A percentile compares a stretch with the other conserved stretches of the same genome.
These are phyloP conservation scores for Bocquillonia castaneifolia DNA, from an alignment of 441 rosid species.

Conservation along the genomic window DNA sequence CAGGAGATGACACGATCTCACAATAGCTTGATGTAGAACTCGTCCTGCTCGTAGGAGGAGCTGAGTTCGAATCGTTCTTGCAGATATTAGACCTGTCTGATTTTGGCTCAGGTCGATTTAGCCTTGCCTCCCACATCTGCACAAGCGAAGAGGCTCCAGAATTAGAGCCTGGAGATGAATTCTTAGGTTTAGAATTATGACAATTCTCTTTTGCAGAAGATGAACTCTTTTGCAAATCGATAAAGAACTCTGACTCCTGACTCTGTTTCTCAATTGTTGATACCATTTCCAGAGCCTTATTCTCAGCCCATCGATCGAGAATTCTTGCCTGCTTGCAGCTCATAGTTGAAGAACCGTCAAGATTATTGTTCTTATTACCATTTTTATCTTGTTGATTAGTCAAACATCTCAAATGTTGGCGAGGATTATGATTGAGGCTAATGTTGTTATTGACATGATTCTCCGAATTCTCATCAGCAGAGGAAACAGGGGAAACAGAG, in stretches of 20 bases:
- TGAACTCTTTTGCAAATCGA: conserved; percentile 10
- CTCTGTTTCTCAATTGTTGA: conserved; percentile 36
- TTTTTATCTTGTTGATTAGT: not conserved
- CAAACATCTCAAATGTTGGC: conserved; percentile 8
- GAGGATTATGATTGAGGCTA: not conserved
- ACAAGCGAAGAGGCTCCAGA: conserved; percentile 78
- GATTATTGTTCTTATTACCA: not conserved
- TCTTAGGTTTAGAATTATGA: conserved; percentile 13
- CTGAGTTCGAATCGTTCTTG: conserved; percentile 25
- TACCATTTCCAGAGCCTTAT: conserved; percentile 39
- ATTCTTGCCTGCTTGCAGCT: conserved; percentile 26
- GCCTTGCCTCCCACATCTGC: conserved; percentile 89
- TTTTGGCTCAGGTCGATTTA: conserved; percentile 12
- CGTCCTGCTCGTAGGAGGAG: conserved; percentile 33
- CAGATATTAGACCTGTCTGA: conserved; percentile 27
- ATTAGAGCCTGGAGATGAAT: conserved; percentile 16
- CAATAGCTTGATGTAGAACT: conserved; percentile 30
- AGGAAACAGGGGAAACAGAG: conserved; percentile 24
- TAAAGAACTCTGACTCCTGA: conserved; percentile 31
- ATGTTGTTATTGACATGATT: conserved; percentile 5
- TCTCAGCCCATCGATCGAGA: conserved; percentile 47
- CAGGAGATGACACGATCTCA: conserved; percentile 24
- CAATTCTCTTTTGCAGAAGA: conserved; percentile 15
- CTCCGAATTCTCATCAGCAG: conserved; percentile 17
- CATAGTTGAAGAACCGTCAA: conserved; percentile 5